Evolutionary conservation across 257 asterid species (phyloP).

Genomic region (Plantago elongata): DNA sequence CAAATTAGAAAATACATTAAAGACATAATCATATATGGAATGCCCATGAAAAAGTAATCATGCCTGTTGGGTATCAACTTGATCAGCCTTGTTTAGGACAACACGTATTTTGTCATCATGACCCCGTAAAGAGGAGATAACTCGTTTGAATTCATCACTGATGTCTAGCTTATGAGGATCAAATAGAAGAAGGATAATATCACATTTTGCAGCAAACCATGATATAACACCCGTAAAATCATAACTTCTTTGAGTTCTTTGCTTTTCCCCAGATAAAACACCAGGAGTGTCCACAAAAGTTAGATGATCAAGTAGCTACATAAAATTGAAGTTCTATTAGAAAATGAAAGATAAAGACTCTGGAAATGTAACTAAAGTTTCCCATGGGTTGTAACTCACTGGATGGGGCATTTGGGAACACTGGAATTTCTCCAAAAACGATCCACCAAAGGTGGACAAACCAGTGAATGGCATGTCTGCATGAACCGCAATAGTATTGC

Average conservation of each 20-base stretch:
- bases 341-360: background rate
- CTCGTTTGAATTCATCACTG: slow-evolving; percentile 91
- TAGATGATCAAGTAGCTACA: slow-evolving; percentile 75
- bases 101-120: slow-evolving; percentile 95
- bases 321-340: slow-evolving; percentile 17
- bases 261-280: slow-evolving; percentile 95
- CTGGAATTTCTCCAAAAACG: slow-evolving; percentile 89
- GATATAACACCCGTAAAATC: slow-evolving; percentile 97
- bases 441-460: slow-evolving; percentile 72
- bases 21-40: slow-evolving; percentile 3
- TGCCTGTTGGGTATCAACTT: slow-evolving; percentile 94
- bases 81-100: slow-evolving; percentile 91
- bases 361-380: background rate
- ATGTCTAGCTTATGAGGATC: slow-evolving; percentile 98
- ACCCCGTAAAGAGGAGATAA: slow-evolving; percentile 83
- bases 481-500: slow-evolving; percentile 89
- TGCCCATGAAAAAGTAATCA: slow-evolving; percentile 13
- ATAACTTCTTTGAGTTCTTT: slow-evolving; percentile 84
- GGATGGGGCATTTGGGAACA: slow-evolving; percentile 98
- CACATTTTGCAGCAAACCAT: slow-evolving; percentile 98
- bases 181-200: slow-evolving; percentile 77
- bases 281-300: slow-evolving; percentile 98
- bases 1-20: background rate
- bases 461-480: slow-evolving; percentile 85
- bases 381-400: slow-evolving; percentile 46